phyloP scores from a whole-genome alignment of 2,329 filamentous ascomycete species.

The Capronia americana region DNA sequence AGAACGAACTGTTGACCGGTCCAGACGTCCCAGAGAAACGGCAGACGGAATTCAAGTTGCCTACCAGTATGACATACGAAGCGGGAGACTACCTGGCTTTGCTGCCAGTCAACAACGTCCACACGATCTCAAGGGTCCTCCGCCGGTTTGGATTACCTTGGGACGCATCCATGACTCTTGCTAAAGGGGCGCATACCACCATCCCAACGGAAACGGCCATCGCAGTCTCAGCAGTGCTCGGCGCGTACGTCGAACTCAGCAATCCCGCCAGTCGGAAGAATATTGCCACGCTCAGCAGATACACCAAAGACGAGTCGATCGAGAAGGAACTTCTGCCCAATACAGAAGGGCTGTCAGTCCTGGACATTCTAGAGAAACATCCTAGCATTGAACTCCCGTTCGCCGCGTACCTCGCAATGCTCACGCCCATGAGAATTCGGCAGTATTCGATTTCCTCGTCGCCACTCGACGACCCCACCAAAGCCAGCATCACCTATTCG shows the following conservation, averaged over 20 bases:
- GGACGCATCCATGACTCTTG: constrained; percentile 71
- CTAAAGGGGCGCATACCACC: constrained; percentile 57
- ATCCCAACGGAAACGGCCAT: constrained; percentile 64
- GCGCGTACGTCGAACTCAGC: constrained; percentile 74
- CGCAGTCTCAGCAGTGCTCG: constrained; percentile 68
- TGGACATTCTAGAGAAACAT: constrained; percentile 73
- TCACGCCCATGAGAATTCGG: constrained; percentile 78
- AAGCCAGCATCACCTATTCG: constrained; percentile 71
- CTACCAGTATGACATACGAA: constrained; percentile 68
- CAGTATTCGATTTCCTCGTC: constrained; percentile 83
- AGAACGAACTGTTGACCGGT: constrained; percentile 59
- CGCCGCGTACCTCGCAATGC: constrained; percentile 70
- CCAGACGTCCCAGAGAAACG: constrained; percentile 64
- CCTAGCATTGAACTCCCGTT: constrained; percentile 67
- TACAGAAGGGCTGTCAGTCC: constrained; percentile 45
- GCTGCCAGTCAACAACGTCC: constrained; percentile 71
- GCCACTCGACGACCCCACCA: constrained; percentile 63
- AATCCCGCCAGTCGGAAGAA: constrained; percentile 73
- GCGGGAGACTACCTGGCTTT: constrained; percentile 79
- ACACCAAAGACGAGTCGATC: constrained; percentile 28
- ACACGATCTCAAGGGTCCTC: constrained; percentile 68
- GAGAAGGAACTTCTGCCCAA: constrained; percentile 15
- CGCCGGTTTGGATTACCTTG: constrained; percentile 69
- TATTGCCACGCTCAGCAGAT: constrained; percentile 29
- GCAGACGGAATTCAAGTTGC: constrained; percentile 71